Conservation (phyloP, 805 yeast genomes). For the Ogataea trehaloabstinens region DNA sequence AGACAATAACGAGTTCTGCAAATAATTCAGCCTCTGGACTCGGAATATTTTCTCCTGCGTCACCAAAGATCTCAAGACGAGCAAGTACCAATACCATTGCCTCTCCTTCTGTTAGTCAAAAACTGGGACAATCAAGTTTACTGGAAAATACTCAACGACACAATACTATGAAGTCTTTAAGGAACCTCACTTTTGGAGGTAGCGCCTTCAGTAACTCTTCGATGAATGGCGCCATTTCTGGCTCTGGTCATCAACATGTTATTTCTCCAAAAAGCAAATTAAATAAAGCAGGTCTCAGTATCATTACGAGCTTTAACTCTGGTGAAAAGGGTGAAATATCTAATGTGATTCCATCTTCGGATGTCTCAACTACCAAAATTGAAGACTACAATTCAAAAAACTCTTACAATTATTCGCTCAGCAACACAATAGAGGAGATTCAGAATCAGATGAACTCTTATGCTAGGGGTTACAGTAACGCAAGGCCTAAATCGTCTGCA, state of each 20-base stretch:
- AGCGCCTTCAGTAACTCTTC: neutral
- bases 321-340: conserved; percentile 4
- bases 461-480: no score
- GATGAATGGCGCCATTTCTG: neutral
- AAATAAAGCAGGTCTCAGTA: conserved; percentile 16
- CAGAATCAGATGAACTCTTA: conserved; percentile 28
- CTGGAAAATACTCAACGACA: conserved; percentile 3
- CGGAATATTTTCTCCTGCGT: conserved; percentile 22
- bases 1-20: conserved; percentile 9
- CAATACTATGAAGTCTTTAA: conserved; percentile 13
- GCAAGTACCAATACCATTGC: conserved; percentile 12
- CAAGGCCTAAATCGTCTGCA: conserved; percentile 10
- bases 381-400: conserved; percentile 33
- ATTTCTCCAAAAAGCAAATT: conserved; percentile 18
- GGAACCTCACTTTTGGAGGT: conserved; percentile 2
- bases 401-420: conserved; percentile 30
- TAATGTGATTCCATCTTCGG: conserved; percentile 1
- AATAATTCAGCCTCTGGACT: conserved; percentile 15
- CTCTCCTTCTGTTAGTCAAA: conserved; percentile 6
- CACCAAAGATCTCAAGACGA: conserved; percentile 14
- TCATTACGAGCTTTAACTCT: conserved; percentile 10
- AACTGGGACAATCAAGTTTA: conserved; percentile 1
- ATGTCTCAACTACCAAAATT: neutral
- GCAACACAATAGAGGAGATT: conserved; percentile 33
- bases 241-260: conserved; percentile 3